phyloP scores from a whole-genome alignment of 2,329 filamentous ascomycete species.

The Nothophoma quercina region DNA sequence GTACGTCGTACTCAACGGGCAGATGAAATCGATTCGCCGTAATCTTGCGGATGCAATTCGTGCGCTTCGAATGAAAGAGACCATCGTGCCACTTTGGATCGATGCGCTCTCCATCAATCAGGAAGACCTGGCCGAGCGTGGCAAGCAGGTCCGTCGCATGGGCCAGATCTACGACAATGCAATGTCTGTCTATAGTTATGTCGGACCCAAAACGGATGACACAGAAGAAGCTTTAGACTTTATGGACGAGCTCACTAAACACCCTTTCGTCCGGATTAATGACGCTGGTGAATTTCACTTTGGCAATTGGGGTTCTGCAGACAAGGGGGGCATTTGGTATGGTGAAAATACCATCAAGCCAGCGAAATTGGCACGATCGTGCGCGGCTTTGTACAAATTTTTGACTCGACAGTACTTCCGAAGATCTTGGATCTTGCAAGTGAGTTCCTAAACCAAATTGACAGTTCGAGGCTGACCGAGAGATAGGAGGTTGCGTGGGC shows the following conservation, averaged over 20 bases:
- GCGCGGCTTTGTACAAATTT: not conserved
- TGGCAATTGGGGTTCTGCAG: too few species aligned
- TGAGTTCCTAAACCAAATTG: not conserved
- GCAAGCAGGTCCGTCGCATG: conserved; percentile 18
- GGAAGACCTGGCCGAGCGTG: conserved; percentile 12
- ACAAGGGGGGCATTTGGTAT: too few species aligned
- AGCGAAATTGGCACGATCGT: not conserved
- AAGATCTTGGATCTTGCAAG: not conserved
- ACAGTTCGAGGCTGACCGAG: not conserved
- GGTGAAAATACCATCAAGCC: too few species aligned
- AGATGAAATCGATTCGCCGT: not conserved
- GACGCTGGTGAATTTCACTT: not conserved
- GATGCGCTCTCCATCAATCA: conserved; percentile 24
- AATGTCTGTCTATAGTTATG: conserved; percentile 5
- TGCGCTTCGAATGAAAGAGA: not conserved
- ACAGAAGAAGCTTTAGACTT: too few species aligned
- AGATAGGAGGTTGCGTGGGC: not conserved
- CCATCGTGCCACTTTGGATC: conserved; percentile 6
- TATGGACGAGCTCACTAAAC: not conserved
- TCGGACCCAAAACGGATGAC: too few species aligned
- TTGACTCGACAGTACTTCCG: not conserved
- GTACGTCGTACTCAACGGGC: not conserved
- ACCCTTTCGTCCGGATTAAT: not conserved
- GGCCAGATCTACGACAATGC: conserved; percentile 17
- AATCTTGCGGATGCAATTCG: not conserved